Evolutionary conservation across 768 basidiomycete genomes (phyloP).

Genomic region (Pseudohyphozyma bogoriensis): DNA sequence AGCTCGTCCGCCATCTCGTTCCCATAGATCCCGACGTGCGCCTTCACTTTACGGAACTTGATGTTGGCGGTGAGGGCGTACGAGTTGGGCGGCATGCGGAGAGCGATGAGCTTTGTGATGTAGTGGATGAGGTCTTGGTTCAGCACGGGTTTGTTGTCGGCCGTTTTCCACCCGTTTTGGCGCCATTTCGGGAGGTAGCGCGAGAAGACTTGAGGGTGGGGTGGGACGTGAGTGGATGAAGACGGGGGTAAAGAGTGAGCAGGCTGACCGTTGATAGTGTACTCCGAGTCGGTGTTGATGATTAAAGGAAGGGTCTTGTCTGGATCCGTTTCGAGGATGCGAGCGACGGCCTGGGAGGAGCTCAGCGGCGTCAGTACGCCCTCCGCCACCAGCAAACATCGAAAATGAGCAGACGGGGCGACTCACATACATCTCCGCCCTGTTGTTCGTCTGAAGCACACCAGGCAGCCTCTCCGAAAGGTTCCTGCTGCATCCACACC

Average conservation of each 20-base stretch:
- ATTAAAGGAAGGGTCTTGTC: slow-evolving; percentile 47
- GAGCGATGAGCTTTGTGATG: slow-evolving; percentile 46
- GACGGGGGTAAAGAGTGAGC: not conserved
- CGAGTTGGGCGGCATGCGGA: slow-evolving; percentile 13
- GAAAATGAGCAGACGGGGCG: not conserved
- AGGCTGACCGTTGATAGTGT: slow-evolving; percentile 61
- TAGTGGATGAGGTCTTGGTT: slow-evolving; percentile 65
- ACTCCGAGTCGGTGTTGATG: slow-evolving; percentile 77
- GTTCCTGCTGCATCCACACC: not conserved
- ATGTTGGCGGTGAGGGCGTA: slow-evolving; percentile 43
- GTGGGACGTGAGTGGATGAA: too few relatives aligned
- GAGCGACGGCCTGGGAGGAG: slow-evolving; percentile 60
- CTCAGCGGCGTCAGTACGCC: not conserved
- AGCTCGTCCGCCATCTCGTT: slow-evolving; percentile 78
- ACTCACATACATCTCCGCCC: slow-evolving; percentile 75
- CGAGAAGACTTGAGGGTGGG: slow-evolving; percentile 11
- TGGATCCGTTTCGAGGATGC: slow-evolving; percentile 65
- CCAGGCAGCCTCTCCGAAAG: slow-evolving; percentile 22
- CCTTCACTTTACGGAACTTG: slow-evolving; percentile 60
- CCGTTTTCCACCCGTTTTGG: slow-evolving; percentile 42
- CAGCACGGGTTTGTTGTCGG: slow-evolving; percentile 53
- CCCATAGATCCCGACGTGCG: slow-evolving; percentile 64
- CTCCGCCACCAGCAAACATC: not conserved
- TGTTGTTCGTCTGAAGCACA: slow-evolving; percentile 62
- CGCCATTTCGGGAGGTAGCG: slow-evolving; percentile 23